Base-by-base conservation (phyloP, 2,329 filamentous ascomycete species). In the Colletotrichum limetticola region DNA sequence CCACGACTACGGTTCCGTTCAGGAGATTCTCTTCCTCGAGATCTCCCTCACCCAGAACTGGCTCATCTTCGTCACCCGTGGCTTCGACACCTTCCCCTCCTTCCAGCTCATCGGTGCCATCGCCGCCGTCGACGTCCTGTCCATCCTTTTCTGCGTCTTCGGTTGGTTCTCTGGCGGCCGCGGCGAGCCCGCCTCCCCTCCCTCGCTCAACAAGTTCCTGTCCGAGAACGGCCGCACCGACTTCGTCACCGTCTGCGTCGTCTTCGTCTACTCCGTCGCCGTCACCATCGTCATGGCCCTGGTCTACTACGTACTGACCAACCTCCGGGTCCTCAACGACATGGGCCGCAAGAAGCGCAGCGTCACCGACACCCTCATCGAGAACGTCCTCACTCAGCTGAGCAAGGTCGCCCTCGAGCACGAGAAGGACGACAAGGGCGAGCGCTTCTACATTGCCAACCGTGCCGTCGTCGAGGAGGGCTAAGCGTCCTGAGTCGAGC, bases 11-110 rank as follows among this genome's bases (percentile, higher is more conserved):
- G 93, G 92, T 81, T 91, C 90, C 78, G 88, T 94, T 75, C 92
- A 95, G 85, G 91, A 93, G 79, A 92, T 94, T 72, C 84, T 94
- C 72, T 94, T 94, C 85, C 88, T 94, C 57, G 87, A 94, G 80
- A 91, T 94, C 77, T 90, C 91, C 6, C 86, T 94, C 46, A 92
- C 92, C 19, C 91, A 94, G 84, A 94, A 94, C 81, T 94, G 92
- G 92, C 87, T 94, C 71, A 94, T 94, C 80, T 94, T 94, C 82
- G 92, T 94, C 79, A 94, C 92, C 53, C 91, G 92, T 78, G 90
- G 93, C 80, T 91, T 89, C 77, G 88, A 91, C 83, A 94, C 93
- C 32, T 92, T 89, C 86, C 93, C 93, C 72, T 93, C 92, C 2
- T 93, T 91, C 90, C 92, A 94, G 84, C 86, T 95, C 66, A 87